These are phyloP conservation scores for Hypoxylon sp. DNA, from an alignment of 2,329 filamentous ascomycete species.

Conservation along the genomic window DNA sequence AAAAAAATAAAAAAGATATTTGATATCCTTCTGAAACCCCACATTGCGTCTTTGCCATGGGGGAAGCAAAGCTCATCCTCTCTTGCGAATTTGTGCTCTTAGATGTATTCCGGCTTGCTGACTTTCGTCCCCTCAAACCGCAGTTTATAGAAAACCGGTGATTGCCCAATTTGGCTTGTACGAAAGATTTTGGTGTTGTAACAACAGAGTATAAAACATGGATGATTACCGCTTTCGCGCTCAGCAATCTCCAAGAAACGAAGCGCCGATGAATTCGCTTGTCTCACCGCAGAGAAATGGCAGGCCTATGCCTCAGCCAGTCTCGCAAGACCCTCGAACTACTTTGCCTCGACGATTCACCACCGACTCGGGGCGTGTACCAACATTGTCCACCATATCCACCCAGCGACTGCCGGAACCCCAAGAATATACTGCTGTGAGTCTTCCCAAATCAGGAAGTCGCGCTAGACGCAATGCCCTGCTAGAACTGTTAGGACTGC, in stretches of 20 bases:
- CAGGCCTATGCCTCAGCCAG: slow-evolving; percentile 71
- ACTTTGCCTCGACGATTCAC: slow-evolving; percentile 93
- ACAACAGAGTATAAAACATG: slow-evolving; percentile 67
- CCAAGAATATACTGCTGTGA: slow-evolving; percentile 64
- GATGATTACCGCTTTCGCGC: slow-evolving; percentile 85
- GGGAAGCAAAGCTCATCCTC: slow-evolving; percentile 11
- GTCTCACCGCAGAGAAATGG: slow-evolving; percentile 81
- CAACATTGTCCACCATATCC: slow-evolving; percentile 77
- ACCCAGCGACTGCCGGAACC: slow-evolving; percentile 64
- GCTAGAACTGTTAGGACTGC: slow-evolving; percentile 44
- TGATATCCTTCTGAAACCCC: slow-evolving; percentile 29
- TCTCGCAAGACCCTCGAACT: slow-evolving; percentile 78
- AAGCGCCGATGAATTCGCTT: slow-evolving; percentile 80
- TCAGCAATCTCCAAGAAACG: slow-evolving; percentile 83
- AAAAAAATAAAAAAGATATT: slow-evolving; percentile 29
- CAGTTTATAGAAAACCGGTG: slow-evolving; percentile 58
- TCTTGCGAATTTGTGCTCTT: slow-evolving; percentile 32
- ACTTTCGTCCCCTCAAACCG: slow-evolving; percentile 37
- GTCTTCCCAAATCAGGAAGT: slow-evolving; percentile 42
- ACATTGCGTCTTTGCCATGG: slow-evolving; percentile 20
- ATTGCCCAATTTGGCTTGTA: slow-evolving; percentile 59
- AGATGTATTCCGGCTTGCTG: slow-evolving; percentile 33
- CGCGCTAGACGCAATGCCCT: slow-evolving; percentile 29
- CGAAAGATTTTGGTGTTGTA: slow-evolving; percentile 58
- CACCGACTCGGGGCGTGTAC: slow-evolving; percentile 87